A percentile compares a stretch with the other conserved stretches of the same genome.
Evolutionary conservation across 768 basidiomycete genomes (phyloP).

Genomic region (Asterophora parasitica): DNA sequence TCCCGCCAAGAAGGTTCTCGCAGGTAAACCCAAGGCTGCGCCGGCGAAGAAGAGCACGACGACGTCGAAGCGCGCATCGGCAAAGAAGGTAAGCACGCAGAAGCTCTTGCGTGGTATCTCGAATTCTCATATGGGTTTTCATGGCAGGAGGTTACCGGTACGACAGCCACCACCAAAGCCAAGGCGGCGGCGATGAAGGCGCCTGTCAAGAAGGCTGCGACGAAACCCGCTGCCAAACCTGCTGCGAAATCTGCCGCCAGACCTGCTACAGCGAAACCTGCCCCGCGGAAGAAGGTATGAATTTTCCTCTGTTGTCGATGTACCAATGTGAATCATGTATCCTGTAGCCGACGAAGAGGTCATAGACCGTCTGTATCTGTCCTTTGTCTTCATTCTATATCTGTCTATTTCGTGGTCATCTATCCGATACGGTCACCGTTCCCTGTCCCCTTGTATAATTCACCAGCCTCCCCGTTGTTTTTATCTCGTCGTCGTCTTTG

Average conservation of each 20-base stretch:
- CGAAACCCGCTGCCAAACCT: conserved; percentile 24
- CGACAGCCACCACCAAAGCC: conserved; percentile 36
- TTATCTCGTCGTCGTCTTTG: conserved; percentile 2
- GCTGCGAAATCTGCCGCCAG: conserved; percentile 23
- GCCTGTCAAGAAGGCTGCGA: conserved; percentile 28
- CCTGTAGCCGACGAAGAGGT: conserved; percentile 25
- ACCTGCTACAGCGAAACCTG: conserved; percentile 18
- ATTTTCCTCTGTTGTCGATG: neutral
- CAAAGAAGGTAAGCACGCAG: conserved; percentile 31
- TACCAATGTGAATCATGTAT: neutral
- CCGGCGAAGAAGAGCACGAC: conserved; percentile 33
- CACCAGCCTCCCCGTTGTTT: neutral
- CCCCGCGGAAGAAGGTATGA: conserved; percentile 33
- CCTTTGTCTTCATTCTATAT: conserved; percentile 6
- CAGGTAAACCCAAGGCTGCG: conserved; percentile 31
- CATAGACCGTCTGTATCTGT: conserved; percentile 12
- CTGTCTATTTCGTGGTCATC: conserved; percentile 1
- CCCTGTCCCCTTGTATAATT: conserved; percentile 9
- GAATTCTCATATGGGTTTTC: neutral
- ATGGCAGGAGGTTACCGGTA: conserved; percentile 36
- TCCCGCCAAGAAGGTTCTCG: conserved; percentile 30
- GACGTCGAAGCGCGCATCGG: conserved; percentile 31
- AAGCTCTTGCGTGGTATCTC: neutral
- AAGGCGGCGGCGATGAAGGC: conserved; percentile 37
- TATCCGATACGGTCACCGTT: conserved; percentile 3